These are phyloP conservation scores for Hymenoscyphus fraxineus DNA, from an alignment of 2,329 filamentous ascomycete species.

Conservation along the genomic window DNA sequence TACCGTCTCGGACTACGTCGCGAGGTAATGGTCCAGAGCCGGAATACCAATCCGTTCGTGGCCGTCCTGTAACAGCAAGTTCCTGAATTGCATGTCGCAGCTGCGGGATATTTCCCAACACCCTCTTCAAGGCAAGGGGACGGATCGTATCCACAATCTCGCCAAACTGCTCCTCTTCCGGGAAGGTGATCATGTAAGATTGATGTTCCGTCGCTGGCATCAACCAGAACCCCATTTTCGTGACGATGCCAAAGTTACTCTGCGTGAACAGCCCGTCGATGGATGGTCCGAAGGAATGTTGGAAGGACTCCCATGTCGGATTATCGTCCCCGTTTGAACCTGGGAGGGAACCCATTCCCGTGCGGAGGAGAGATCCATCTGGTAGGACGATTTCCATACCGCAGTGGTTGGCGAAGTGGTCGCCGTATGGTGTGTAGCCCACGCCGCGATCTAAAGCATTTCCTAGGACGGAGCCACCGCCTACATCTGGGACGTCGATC, in stretches of 20 bases:
- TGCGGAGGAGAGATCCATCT: constrained; percentile 42
- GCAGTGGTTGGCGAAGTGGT: constrained; percentile 41
- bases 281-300: constrained; percentile 39
- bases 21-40: constrained; percentile 30
- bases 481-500: constrained; percentile 34
- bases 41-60: constrained; percentile 28
- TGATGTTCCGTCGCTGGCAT: constrained; percentile 51
- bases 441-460: constrained; percentile 45
- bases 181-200: constrained; percentile 43
- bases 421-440: constrained; percentile 36
- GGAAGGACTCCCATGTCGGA: constrained; percentile 40
- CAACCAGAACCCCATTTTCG: constrained; percentile 52
- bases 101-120: constrained; percentile 34
- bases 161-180: constrained; percentile 46
- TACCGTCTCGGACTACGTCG: constrained; percentile 30
- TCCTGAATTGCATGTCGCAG: constrained; percentile 34
- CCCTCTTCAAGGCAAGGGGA: constrained; percentile 26
- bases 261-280: constrained; percentile 49
- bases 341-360: constrained; percentile 45
- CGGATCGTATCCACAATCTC: constrained; percentile 47
- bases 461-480: constrained; percentile 42
- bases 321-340: constrained; percentile 37
- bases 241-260: constrained; percentile 50
- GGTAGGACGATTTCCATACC: constrained; percentile 44
- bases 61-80: constrained; percentile 33